Evolutionary conservation across 148 eudicot genomes (phyloP).

Genomic region (Cornus florida): DNA sequence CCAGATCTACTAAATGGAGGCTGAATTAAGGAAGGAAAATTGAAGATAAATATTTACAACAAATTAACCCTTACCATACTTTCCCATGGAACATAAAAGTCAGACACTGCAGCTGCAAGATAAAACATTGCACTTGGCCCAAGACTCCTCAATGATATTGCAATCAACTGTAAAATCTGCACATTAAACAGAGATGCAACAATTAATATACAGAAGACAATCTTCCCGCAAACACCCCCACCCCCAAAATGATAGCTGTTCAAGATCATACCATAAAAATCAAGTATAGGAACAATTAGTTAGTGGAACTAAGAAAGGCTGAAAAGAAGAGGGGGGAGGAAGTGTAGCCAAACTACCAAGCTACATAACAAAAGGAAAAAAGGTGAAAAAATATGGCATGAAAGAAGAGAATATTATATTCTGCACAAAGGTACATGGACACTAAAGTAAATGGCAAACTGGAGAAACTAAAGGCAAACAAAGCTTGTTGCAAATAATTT

Average conservation of each 20-base stretch:
- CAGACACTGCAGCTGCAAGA: slow-evolving; percentile 99
- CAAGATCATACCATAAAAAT: neutral
- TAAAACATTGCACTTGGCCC: slow-evolving; percentile 76
- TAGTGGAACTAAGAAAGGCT: neutral
- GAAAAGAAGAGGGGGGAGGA: no score
- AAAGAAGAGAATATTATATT: no score
- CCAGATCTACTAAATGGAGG: neutral
- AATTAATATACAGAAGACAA: neutral
- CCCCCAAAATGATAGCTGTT: neutral
- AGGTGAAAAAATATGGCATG: neutral
- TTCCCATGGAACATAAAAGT: slow-evolving; percentile 97
- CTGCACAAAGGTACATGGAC: no score
- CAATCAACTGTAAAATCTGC: slow-evolving; percentile 82
- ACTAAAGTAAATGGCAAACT: no score
- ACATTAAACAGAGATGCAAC: slow-evolving; percentile 1
- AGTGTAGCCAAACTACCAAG: neutral
- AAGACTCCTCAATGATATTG: slow-evolving; percentile 49
- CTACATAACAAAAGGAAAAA: neutral
- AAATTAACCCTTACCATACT: slow-evolving; percentile 62
- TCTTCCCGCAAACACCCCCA: neutral
- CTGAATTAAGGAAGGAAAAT: neutral
- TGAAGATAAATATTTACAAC: neutral
- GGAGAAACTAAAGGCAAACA: neutral
- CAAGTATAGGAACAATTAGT: neutral
- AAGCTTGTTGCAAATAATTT: neutral